Evolutionary conservation across 495 filamentous ascomycete species (phyloP).

Genomic region (Aspergillus biplanus): DNA sequence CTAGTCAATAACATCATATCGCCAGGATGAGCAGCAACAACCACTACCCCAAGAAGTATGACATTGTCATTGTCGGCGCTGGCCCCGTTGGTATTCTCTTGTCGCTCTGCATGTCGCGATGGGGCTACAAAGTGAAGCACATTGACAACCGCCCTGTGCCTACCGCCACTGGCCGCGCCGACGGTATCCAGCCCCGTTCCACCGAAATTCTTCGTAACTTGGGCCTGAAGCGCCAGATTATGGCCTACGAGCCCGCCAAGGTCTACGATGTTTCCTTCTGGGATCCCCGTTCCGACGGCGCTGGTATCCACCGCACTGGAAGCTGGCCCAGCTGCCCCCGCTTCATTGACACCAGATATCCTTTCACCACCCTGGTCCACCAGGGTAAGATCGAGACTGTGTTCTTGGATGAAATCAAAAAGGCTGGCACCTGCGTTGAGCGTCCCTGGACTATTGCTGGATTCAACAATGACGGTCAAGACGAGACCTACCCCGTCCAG

Average conservation of each 20-base stretch:
- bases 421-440: constrained; percentile 60
- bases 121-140: constrained; percentile 70
- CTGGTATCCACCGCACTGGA: constrained; percentile 62
- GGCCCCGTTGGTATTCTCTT: constrained; percentile 87
- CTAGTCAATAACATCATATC: constrained; percentile 11
- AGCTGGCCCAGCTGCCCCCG: constrained; percentile 67
- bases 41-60: constrained; percentile 54
- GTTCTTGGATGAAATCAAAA: constrained; percentile 65
- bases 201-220: constrained; percentile 70
- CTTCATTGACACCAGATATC: constrained; percentile 68
- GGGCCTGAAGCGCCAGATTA: constrained; percentile 64
- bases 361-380: constrained; percentile 67
- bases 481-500: constrained; percentile 61
- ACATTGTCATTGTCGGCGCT: constrained; percentile 85
- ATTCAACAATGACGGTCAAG: constrained; percentile 61
- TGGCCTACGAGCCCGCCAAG: constrained; percentile 66
- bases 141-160: constrained; percentile 67
- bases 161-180: constrained; percentile 68
- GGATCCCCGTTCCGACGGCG: constrained; percentile 55
- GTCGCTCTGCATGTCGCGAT: constrained; percentile 75
- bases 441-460: constrained; percentile 65
- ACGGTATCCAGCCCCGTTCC: constrained; percentile 76
- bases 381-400: constrained; percentile 68
- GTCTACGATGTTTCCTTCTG: constrained; percentile 71
- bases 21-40: constrained; percentile 39